phyloP scores from a whole-genome alignment of 768 basidiomycete genomes.

The Leccinum uliginosum region DNA sequence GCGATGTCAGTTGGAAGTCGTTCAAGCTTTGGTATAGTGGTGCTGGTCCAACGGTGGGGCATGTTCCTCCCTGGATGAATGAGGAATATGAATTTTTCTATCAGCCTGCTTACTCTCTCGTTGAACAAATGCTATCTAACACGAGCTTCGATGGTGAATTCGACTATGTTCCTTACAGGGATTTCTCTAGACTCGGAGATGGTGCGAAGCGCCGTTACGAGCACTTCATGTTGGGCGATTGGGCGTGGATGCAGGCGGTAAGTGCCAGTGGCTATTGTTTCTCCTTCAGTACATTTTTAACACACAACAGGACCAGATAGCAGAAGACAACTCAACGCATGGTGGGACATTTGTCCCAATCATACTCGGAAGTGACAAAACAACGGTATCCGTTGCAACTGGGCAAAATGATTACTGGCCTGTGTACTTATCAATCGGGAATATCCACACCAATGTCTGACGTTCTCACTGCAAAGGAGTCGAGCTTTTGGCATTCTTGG shows the following conservation, averaged over 20 bases:
- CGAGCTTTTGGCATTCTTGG: conserved; percentile 22
- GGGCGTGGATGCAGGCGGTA: too few relatives aligned
- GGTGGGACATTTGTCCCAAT: conserved; percentile 15
- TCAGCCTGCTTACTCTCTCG: background rate
- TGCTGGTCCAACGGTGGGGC: background rate
- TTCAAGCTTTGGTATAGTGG: background rate
- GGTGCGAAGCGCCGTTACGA: background rate
- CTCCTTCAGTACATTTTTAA: background rate
- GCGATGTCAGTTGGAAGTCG: too few relatives aligned
- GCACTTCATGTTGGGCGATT: background rate
- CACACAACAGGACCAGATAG: conserved; percentile 24
- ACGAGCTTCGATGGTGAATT: background rate
- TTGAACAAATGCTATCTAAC: background rate
- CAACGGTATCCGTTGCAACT: conserved; percentile 12
- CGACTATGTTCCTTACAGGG: background rate
- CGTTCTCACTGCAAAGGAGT: conserved; percentile 4
- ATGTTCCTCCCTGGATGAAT: too few relatives aligned
- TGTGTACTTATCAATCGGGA: conserved; percentile 16
- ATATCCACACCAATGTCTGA: conserved; percentile 12
- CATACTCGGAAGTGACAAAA: conserved; percentile 18
- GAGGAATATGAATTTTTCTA: too few relatives aligned
- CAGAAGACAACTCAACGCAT: conserved; percentile 10
- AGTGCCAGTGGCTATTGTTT: too few relatives aligned
- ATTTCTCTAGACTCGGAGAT: background rate
- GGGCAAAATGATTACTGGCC: conserved; percentile 18